Evolutionary conservation across 106 monocot species (phyloP).

Genomic region (Dendrobium chrysotoxum): DNA sequence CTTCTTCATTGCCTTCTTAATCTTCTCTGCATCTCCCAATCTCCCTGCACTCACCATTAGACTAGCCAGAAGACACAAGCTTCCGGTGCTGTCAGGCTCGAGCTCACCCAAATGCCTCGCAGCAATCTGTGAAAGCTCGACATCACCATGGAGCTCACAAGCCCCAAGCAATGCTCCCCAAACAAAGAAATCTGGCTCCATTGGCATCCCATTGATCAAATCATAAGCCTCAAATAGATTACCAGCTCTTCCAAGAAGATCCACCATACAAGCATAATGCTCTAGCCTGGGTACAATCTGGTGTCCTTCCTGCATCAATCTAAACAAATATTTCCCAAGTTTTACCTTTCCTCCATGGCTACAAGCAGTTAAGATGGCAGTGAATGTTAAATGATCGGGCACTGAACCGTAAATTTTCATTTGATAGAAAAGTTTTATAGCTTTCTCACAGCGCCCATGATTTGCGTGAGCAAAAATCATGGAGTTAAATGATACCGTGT

Average conservation of each 20-base stretch:
- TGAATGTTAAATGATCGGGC: constrained; percentile 53
- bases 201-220: constrained; percentile 39
- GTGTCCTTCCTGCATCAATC: constrained; percentile 23
- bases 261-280: constrained; percentile 71
- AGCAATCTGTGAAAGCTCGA: constrained; percentile 34
- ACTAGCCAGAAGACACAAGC: constrained; percentile 18
- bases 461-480: constrained; percentile 54
- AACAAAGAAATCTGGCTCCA: constrained; percentile 52
- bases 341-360: constrained; percentile 50
- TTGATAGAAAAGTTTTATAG: constrained; percentile 28
- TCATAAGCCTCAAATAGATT: constrained; percentile 28
- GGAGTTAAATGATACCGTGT: constrained; percentile 38
- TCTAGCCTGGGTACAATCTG: constrained; percentile 42
- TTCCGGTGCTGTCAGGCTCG: constrained; percentile 35
- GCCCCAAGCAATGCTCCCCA: constrained; percentile 61
- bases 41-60: constrained; percentile 23
- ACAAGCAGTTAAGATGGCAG: constrained; percentile 49
- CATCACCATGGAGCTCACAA: constrained; percentile 28
- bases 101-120: constrained; percentile 26
- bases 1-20: constrained; percentile 24
- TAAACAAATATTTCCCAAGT: constrained; percentile 32
- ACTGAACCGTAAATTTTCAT: constrained; percentile 16
- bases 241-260: constrained; percentile 56
- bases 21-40: constrained; percentile 24
- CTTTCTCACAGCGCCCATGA: constrained; percentile 32